Evolutionary conservation across 2,329 filamentous ascomycete genomes (phyloP).

Genomic region (Microascus cirrosus): DNA sequence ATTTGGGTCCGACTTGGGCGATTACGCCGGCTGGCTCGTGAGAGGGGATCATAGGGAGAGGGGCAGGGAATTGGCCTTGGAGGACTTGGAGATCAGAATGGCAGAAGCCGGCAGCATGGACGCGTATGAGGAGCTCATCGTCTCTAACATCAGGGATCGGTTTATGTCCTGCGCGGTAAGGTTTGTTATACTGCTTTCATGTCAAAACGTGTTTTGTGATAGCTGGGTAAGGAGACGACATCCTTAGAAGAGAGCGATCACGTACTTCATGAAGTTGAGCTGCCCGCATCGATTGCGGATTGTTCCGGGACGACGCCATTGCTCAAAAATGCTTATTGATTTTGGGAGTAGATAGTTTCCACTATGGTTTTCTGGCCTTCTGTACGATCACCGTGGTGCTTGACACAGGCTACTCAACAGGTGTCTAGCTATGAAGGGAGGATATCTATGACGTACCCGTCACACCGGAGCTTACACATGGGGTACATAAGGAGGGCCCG

Average conservation of each 20-base stretch:
- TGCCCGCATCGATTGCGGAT: neutral
- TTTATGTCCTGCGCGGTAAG: slow-evolving; percentile 13
- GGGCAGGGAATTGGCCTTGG: slow-evolving; percentile 18
- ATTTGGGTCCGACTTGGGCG: slow-evolving; percentile 14
- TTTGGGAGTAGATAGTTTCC: neutral
- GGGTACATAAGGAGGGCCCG: too few species aligned
- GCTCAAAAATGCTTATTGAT: neutral
- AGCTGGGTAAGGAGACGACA: neutral
- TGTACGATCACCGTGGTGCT: too few species aligned
- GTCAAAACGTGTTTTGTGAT: neutral
- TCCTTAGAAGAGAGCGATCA: neutral
- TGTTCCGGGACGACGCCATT: neutral
- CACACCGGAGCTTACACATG: too few species aligned
- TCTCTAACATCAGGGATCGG: slow-evolving; percentile 13
- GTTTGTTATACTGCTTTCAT: slow-evolving; percentile 15
- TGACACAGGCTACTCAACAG: too few species aligned
- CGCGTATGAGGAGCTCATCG: slow-evolving; percentile 17
- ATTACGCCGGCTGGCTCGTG: slow-evolving; percentile 23
- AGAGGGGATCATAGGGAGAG: slow-evolving; percentile 18
- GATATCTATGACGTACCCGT: too few species aligned
- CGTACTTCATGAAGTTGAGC: neutral
- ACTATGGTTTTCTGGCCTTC: too few species aligned
- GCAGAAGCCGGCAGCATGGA: slow-evolving; percentile 23
- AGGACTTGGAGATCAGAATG: slow-evolving; percentile 23
- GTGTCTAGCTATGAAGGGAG: too few species aligned